These are phyloP conservation scores for Fusarium sp. DNA, from an alignment of 2,329 filamentous ascomycete species.

Conservation along the genomic window DNA sequence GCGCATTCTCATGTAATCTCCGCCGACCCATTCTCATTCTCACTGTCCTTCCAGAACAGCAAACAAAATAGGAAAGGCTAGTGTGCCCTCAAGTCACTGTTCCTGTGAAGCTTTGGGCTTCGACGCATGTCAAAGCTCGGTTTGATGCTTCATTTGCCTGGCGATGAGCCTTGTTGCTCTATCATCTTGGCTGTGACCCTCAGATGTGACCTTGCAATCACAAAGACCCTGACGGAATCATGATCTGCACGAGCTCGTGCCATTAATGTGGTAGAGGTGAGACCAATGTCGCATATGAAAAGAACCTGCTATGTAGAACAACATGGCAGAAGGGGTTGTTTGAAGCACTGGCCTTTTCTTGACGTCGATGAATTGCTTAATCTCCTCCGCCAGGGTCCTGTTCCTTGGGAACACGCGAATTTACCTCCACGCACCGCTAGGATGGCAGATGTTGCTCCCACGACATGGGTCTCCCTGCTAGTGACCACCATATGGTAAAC, in stretches of 20 bases:
- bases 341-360: conserved; percentile 20
- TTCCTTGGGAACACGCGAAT: conserved; percentile 22
- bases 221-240: conserved; percentile 2
- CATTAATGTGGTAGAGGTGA: conserved; percentile 1
- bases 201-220: conserved; percentile 21
- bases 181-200: neutral
- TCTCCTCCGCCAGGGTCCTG: conserved; percentile 24
- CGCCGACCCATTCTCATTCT: conserved; percentile 28
- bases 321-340: conserved; percentile 8
- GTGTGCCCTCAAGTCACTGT: conserved; percentile 1
- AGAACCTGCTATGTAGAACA: neutral
- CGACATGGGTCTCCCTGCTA: conserved; percentile 38
- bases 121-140: conserved; percentile 5
- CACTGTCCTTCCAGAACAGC: conserved; percentile 37
- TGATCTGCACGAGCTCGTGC: conserved; percentile 17
- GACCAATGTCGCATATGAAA: conserved; percentile 1
- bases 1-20: conserved; percentile 41
- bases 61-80: conserved; percentile 14
- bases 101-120: neutral
- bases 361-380: conserved; percentile 18
- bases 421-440: conserved; percentile 17
- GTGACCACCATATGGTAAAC: conserved; percentile 7
- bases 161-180: conserved; percentile 10
- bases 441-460: conserved; percentile 31
- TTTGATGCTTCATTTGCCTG: conserved; percentile 8